A percentile compares a stretch with the other conserved stretches of the same genome.
Evolutionary conservation across 805 yeast genomes (phyloP).

Genomic region (Grigorovia jiainica): DNA sequence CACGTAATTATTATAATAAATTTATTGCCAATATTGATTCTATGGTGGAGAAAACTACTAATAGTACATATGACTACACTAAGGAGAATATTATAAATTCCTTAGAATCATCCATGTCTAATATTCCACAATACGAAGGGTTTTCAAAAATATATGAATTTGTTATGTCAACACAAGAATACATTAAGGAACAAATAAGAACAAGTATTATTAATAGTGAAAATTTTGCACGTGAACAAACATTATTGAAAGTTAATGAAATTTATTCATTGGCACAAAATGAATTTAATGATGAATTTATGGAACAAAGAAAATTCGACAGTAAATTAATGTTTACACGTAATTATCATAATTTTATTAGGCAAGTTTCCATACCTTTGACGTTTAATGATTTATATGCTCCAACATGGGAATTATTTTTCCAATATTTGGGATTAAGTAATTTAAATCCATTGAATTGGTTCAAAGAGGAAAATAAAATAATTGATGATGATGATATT

Average conservation of each 20-base stretch:
- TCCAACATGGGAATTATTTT: conserved; percentile 55
- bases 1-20: conserved; percentile 41
- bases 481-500: background rate
- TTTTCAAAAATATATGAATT: conserved; percentile 56
- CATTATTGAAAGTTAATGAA: conserved; percentile 50
- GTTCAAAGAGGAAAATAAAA: background rate
- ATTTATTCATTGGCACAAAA: conserved; percentile 54
- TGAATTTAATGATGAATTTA: conserved; percentile 53
- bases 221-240: conserved; percentile 50
- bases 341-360: conserved; percentile 49
- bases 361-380: conserved; percentile 50
- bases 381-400: conserved; percentile 71
- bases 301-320: conserved; percentile 52
- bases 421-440: conserved; percentile 29
- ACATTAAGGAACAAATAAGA: conserved; percentile 56
- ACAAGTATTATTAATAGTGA: conserved; percentile 60
- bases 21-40: conserved; percentile 52
- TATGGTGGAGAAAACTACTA: conserved; percentile 51
- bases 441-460: conserved; percentile 21
- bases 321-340: conserved; percentile 78
- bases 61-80: conserved; percentile 52
- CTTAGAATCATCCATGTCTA: conserved; percentile 34
- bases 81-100: conserved; percentile 42
- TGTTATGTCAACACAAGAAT: conserved; percentile 58
- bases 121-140: conserved; percentile 42